phyloP scores from a whole-genome alignment of 2,329 filamentous ascomycete species.

The Clarireedia homoeocarpa region DNA sequence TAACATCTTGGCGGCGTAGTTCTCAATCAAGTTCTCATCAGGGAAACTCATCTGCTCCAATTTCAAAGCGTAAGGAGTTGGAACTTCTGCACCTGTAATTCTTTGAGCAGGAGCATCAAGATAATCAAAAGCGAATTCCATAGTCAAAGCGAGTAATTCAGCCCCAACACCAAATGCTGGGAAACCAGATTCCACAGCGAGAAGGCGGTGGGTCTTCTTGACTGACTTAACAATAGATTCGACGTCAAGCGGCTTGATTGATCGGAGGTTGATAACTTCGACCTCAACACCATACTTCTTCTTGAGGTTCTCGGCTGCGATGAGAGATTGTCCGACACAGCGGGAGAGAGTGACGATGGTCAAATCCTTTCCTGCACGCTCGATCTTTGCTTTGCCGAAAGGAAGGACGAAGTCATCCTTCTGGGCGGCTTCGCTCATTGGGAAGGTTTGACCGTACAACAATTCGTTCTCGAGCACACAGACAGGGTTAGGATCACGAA shows the following conservation, averaged over 20 bases:
- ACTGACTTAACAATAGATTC: conserved; percentile 93
- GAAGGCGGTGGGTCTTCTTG: conserved; percentile 94
- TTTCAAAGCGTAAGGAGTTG: conserved; percentile 87
- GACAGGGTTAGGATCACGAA: conserved; percentile 96
- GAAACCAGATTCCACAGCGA: conserved; percentile 92
- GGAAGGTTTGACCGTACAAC: conserved; percentile 91
- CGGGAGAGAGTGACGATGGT: conserved; percentile 93
- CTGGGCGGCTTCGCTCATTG: conserved; percentile 94
- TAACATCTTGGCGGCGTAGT: conserved; percentile 84
- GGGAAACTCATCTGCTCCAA: conserved; percentile 96
- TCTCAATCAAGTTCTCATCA: conserved; percentile 76
- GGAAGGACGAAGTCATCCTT: conserved; percentile 95
- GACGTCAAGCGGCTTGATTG: conserved; percentile 91
- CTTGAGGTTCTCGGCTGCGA: conserved; percentile 85
- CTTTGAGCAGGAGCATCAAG: conserved; percentile 88
- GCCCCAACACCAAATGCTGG: conserved; percentile 88
- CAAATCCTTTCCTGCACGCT: conserved; percentile 90
- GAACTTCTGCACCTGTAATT: conserved; percentile 94
- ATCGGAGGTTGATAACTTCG: conserved; percentile 97
- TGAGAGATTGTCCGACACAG: conserved; percentile 85
- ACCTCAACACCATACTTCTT: conserved; percentile 92
- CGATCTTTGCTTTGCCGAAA: conserved; percentile 98
- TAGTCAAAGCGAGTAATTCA: conserved; percentile 87
- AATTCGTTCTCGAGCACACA: conserved; percentile 81
- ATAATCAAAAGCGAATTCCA: conserved; percentile 99